Evolutionary conservation across 1,139 yeast genomes (phyloP).

Genomic region (Pneumocystis oryctolagi): DNA sequence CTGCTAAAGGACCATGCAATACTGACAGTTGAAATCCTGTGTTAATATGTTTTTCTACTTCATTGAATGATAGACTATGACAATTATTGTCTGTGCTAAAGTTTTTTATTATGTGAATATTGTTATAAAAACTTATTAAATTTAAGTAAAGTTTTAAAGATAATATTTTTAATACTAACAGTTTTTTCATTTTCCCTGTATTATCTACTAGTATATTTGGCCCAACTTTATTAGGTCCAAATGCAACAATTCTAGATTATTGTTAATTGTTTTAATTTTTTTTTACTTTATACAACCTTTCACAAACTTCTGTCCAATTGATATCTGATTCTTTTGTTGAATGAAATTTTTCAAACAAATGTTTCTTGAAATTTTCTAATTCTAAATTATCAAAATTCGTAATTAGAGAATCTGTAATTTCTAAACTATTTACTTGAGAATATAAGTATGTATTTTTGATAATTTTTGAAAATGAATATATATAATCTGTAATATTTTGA

Average conservation of each 20-base stretch:
- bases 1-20: conserved; percentile 73
- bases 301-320: conserved; percentile 20
- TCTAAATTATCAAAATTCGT: conserved; percentile 12
- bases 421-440: neutral
- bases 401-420: neutral
- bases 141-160: neutral
- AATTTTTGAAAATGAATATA: conserved; percentile 19
- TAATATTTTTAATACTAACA: neutral
- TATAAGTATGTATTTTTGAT: neutral
- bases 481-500: conserved; percentile 33
- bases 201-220: conserved; percentile 60
- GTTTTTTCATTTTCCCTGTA: conserved; percentile 15
- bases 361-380: conserved; percentile 17
- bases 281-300: conserved; percentile 7
- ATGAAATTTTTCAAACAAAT: conserved; percentile 16
- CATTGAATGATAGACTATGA: conserved; percentile 4
- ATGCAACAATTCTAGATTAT: conserved; percentile 36
- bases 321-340: conserved; percentile 16
- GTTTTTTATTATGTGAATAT: neutral
- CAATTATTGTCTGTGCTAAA: neutral
- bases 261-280: conserved; percentile 27
- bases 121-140: conserved; percentile 2
- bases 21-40: conserved; percentile 80
- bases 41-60: conserved; percentile 48
- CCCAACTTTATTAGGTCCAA: conserved; percentile 69